Evolutionary conservation across 208 protist genomes (phyloP).

Genomic region (Leishmania lainsoni): DNA sequence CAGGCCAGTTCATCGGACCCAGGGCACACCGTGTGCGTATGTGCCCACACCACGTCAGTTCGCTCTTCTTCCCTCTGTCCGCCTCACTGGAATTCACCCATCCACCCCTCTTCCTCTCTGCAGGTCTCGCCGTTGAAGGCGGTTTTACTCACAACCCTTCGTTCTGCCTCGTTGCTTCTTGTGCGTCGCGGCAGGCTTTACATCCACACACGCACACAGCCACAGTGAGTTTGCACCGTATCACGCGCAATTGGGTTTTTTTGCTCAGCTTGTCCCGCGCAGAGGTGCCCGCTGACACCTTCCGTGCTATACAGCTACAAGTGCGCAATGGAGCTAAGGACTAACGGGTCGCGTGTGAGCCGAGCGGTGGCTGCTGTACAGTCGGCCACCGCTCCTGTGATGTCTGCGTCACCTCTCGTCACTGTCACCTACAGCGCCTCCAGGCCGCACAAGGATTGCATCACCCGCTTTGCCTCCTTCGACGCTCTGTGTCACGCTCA

Average conservation of each 20-base stretch:
- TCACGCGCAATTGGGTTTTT: no score
- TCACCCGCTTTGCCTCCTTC: conserved; percentile 50
- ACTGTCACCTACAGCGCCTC: neutral
- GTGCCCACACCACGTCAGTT: neutral
- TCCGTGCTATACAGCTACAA: no score
- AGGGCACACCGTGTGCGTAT: neutral
- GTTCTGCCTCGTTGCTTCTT: neutral
- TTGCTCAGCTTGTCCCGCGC: neutral
- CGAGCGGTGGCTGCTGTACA: conserved; percentile 72
- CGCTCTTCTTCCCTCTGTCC: neutral
- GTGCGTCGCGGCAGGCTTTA: neutral
- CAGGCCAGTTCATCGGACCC: neutral
- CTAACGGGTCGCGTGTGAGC: conserved; percentile 28
- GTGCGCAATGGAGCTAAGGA: conserved; percentile 17
- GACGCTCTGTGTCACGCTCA: conserved; percentile 33
- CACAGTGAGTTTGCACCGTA: neutral
- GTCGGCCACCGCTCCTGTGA: conserved; percentile 30
- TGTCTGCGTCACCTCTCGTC: conserved; percentile 32
- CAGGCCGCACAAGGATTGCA: neutral
- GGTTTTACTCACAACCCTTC: neutral
- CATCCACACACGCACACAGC: neutral
- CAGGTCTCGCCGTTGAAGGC: neutral
- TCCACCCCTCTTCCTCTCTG: neutral
- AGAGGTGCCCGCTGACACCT: neutral
- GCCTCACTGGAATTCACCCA: neutral